Evolutionary conservation across 2,329 filamentous ascomycete species (phyloP), one percentile per base, ranked within the genome.

Genomic region (Neofusicoccum parvum): DNA sequence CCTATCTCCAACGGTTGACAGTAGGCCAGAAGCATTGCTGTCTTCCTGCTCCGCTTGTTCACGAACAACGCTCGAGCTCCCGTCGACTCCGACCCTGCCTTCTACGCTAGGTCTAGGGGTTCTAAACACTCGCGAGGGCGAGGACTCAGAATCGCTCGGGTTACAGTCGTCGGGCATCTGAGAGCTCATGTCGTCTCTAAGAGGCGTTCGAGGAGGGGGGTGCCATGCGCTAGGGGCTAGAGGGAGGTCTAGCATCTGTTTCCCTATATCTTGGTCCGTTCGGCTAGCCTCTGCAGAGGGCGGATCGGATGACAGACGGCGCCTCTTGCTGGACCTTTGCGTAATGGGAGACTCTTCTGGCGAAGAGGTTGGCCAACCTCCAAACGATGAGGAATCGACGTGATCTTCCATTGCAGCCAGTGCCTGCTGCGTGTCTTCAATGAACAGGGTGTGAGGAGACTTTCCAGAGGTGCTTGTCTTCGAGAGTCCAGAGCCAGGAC

Each of bases 351-450:
- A 68, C 32, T 60, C 39, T 3, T 20, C 39, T 15, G 41, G 27
- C 3, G 56, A 60, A 36, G 69, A 64, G 12, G 32, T 23, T 34
- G 37, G 65, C 62, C 43, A 62, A 32, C 36, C 34, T 49, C 36
- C 59, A 27, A 70, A 64, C 9, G 70, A 74, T 2, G 71, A 70
- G 15, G 68, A 11, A 49, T 56, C 23, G 1, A 82, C 59, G 51
- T 82, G 79, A 53, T 78, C 82, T 66, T 82, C 75, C 10, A 82
- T 62, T 2, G 73, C 78, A 39, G 73, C 70, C 46, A 73, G 73
- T 15, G 78, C 80, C 27, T 79, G 65, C 67, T 83, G 81, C 5
- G 81, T 81, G 63, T 82, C 77, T 36, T 81, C 79, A 32, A 82
- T 70, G 53, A 75, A 78, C 5, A 54, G 17, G 2, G 41, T 50